These are phyloP conservation scores for Ogataea paraovalis DNA, from an alignment of 805 yeast species.

Conservation along the genomic window DNA sequence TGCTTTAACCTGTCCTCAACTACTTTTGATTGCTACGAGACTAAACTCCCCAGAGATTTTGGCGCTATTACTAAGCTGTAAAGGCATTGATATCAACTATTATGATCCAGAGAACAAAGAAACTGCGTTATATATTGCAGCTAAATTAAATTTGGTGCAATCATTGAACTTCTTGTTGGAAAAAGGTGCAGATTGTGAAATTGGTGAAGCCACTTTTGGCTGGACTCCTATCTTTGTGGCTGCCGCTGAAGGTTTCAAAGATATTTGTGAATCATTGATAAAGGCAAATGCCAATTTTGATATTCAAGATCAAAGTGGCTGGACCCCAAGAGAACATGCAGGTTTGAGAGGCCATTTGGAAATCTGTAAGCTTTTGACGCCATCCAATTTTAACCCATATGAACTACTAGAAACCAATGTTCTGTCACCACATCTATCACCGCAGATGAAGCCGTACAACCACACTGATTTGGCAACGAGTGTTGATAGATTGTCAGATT, in stretches of 20 bases:
- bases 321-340: constrained; percentile 98
- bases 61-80: constrained; percentile 45
- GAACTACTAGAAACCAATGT: constrained; percentile 15
- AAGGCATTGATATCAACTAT: constrained; percentile 62
- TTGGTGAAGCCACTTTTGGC: constrained; percentile 74
- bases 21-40: constrained; percentile 65
- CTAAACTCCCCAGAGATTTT: constrained; percentile 58
- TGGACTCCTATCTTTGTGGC: constrained; percentile 95
- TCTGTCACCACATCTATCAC: constrained; percentile 25
- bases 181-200: constrained; percentile 66
- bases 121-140: constrained; percentile 78
- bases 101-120: constrained; percentile 61
- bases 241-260: constrained; percentile 74
- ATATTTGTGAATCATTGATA: constrained; percentile 53
- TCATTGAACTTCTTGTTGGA: constrained; percentile 53
- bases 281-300: constrained; percentile 50
- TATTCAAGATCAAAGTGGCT: constrained; percentile 76
- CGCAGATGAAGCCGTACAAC: constrained; percentile 33
- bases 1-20: constrained; percentile 46
- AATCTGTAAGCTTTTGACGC: constrained; percentile 60
- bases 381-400: constrained; percentile 38
- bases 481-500: constrained; percentile 25
- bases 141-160: constrained; percentile 54
- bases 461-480: constrained; percentile 20
- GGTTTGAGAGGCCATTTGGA: constrained; percentile 80